These are phyloP conservation scores for Stylosanthes scabra DNA, from an alignment of 331 rosid species.

Conservation along the genomic window DNA sequence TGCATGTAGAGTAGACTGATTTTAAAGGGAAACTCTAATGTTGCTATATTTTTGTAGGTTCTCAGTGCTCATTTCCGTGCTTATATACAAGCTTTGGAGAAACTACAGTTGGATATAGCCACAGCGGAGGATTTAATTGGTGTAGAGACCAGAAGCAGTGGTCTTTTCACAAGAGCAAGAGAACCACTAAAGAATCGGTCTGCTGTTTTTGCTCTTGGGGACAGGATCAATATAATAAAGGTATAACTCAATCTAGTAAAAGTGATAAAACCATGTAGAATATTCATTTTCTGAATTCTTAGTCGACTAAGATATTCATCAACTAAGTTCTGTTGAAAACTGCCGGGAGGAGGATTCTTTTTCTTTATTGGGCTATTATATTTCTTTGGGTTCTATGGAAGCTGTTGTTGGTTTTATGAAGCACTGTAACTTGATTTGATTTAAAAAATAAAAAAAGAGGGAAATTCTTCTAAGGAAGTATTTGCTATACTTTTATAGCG, in stretches of 20 bases:
- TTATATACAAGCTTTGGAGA: slow-evolving; percentile 94
- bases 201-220: slow-evolving; percentile 94
- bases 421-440: slow-evolving; percentile 22
- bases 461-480: neutral
- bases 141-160: slow-evolving; percentile 83
- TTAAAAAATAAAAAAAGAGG: neutral
- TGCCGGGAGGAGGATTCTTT: neutral
- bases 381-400: neutral
- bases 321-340: neutral
- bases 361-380: slow-evolving; percentile 16
- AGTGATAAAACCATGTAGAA: slow-evolving; percentile 9
- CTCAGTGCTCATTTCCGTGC: slow-evolving; percentile 98
- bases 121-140: slow-evolving; percentile 96
- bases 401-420: slow-evolving; percentile 24
- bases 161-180: slow-evolving; percentile 83
- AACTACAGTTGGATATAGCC: slow-evolving; percentile 96
- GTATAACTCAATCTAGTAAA: slow-evolving; percentile 42
- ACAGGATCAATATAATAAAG: slow-evolving; percentile 87
- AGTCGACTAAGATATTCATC: slow-evolving; percentile 16
- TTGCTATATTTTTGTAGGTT: slow-evolving; percentile 66
- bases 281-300: slow-evolving; percentile 26
- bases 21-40: slow-evolving; percentile 26
- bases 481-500: slow-evolving; percentile 18
- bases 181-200: slow-evolving; percentile 97
- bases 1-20: neutral